Evolutionary conservation across 768 basidiomycete genomes (phyloP).

Genomic region (Suillus tomentosus): DNA sequence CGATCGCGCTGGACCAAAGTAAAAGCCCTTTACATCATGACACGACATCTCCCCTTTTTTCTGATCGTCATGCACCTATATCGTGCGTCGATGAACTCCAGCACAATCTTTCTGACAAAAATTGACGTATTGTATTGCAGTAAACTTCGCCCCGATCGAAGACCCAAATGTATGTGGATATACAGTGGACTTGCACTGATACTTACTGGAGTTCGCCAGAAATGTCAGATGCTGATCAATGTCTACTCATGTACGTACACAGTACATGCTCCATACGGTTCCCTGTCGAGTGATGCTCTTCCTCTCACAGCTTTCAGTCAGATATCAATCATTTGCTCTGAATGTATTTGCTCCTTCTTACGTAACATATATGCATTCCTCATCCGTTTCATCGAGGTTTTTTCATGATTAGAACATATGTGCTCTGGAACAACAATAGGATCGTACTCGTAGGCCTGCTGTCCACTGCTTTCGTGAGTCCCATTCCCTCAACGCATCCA

Average conservation of each 20-base stretch:
- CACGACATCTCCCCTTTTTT: neutral
- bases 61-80: neutral
- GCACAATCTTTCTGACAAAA: neutral
- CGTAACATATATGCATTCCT: neutral
- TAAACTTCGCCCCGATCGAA: neutral
- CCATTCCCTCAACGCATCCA: too few species aligned
- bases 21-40: neutral
- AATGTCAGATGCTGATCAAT: neutral
- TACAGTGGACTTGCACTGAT: neutral
- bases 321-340: neutral
- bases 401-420: conserved; percentile 1
- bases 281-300: neutral
- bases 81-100: neutral
- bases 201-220: neutral
- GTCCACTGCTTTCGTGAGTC: neutral
- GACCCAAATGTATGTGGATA: neutral
- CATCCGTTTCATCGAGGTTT: neutral
- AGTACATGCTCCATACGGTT: neutral
- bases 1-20: neutral
- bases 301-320: neutral
- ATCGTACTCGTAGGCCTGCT: neutral
- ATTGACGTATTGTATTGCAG: neutral
- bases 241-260: neutral
- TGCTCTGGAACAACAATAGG: neutral
- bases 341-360: neutral